These are phyloP conservation scores for Pseudonitzschia delicatissima DNA, from an alignment of 108 stramenopile genomes.

Conservation along the genomic window DNA sequence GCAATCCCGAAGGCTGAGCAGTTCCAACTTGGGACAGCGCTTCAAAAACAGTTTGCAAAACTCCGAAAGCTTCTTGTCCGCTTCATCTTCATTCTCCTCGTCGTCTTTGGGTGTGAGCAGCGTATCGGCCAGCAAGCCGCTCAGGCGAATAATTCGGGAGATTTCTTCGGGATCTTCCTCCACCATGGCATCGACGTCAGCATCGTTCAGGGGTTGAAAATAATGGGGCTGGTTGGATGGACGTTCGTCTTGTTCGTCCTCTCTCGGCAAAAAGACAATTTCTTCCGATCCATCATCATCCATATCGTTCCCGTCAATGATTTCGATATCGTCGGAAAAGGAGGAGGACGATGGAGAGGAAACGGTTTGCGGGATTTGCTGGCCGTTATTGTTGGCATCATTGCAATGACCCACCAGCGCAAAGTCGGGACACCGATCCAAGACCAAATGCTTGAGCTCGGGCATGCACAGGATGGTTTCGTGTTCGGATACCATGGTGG, in stretches of 20 bases:
- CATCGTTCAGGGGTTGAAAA: too few relatives aligned
- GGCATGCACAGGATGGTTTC: too few relatives aligned
- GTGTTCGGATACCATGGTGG: too few relatives aligned
- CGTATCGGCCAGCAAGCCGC: background rate
- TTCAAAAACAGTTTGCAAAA: background rate
- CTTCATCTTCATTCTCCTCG: too few relatives aligned
- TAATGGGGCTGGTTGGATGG: background rate
- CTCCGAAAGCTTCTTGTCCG: background rate
- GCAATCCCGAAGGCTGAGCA: background rate
- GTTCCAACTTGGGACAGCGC: background rate
- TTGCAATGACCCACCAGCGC: background rate
- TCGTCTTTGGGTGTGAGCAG: background rate
- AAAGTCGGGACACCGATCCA: constrained; percentile 3
- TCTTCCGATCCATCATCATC: background rate
- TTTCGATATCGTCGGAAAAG: background rate
- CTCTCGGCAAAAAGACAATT: background rate
- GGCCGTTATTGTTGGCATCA: background rate
- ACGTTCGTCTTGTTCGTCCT: background rate
- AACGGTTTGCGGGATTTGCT: too few relatives aligned
- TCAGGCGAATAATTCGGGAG: background rate
- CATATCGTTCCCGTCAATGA: background rate
- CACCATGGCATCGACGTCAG: background rate
- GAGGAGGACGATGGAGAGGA: background rate
- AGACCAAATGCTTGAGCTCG: background rate
- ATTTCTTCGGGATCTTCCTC: background rate